Percentiles rank a stretch among this genome's conserved stretches.
Evolutionary conservation across 495 filamentous ascomycete genomes (phyloP).

Genomic region (Xylaria longipes): DNA sequence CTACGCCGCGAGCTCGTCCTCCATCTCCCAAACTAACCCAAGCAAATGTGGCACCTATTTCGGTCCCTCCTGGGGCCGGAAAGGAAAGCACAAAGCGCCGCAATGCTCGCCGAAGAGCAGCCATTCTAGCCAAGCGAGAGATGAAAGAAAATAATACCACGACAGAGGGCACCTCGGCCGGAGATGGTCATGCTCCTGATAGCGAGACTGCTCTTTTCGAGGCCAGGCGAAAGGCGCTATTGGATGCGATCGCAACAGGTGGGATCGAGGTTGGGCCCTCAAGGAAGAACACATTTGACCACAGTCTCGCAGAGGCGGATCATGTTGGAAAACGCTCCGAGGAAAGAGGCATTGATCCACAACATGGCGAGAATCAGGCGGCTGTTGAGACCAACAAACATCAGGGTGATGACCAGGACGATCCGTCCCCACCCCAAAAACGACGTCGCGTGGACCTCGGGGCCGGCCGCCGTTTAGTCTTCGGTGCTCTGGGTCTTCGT

Average conservation of each 20-base stretch:
- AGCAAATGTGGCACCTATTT: neutral
- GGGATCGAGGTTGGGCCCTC: constrained; percentile 38
- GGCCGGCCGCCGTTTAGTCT: constrained; percentile 70
- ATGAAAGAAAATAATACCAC: neutral
- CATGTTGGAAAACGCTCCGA: constrained; percentile 27
- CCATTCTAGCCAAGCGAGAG: constrained; percentile 34
- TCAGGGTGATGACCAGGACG: constrained; percentile 25
- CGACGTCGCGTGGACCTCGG: constrained; percentile 66
- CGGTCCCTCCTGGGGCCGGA: constrained; percentile 44
- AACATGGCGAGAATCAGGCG: neutral
- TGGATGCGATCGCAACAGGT: constrained; percentile 35
- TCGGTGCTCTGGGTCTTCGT: constrained; percentile 73
- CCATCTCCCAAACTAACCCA: neutral
- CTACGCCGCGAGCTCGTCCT: neutral
- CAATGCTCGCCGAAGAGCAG: constrained; percentile 49
- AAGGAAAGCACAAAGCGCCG: constrained; percentile 47
- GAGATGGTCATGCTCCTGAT: neutral
- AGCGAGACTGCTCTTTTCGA: constrained; percentile 36
- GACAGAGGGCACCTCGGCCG: neutral
- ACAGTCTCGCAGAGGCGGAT: neutral
- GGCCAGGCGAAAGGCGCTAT: constrained; percentile 36
- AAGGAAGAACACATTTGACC: constrained; percentile 18
- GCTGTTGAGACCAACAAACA: constrained; percentile 1
- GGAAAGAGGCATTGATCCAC: neutral
- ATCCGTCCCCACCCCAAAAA: constrained; percentile 43